phyloP scores from a whole-genome alignment of 768 basidiomycete genomes.

The Podaxis carcinomalis region DNA sequence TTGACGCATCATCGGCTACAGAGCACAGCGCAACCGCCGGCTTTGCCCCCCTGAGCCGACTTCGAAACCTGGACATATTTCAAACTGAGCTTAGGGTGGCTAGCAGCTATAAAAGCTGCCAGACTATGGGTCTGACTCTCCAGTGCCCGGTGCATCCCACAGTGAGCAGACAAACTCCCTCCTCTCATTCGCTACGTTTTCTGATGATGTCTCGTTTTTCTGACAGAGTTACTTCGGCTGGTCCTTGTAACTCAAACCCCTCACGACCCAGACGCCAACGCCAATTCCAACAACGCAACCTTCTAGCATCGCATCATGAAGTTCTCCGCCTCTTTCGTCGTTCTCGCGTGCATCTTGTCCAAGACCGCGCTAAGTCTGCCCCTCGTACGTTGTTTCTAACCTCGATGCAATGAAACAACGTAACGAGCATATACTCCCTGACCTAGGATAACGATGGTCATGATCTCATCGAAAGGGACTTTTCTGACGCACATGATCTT shows the following conservation, averaged over 20 bases:
- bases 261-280: neutral
- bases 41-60: neutral
- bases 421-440: neutral
- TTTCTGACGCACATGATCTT: neutral
- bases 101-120: neutral
- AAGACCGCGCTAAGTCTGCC: neutral
- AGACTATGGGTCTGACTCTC: neutral
- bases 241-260: neutral
- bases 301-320: neutral
- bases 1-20: neutral
- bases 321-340: neutral
- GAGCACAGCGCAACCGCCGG: neutral
- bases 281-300: neutral
- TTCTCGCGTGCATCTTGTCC: neutral
- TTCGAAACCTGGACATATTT: neutral
- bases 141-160: conserved; percentile 5
- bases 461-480: neutral
- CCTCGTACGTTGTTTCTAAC: neutral
- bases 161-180: neutral
- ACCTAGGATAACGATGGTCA: neutral
- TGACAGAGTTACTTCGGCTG: conserved; percentile 5
- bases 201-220: neutral
- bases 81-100: neutral
- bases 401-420: neutral
- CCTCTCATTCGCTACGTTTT: neutral